Evolutionary conservation across 208 protist species (phyloP).

Genomic region (Hexamita inflata): DNA sequence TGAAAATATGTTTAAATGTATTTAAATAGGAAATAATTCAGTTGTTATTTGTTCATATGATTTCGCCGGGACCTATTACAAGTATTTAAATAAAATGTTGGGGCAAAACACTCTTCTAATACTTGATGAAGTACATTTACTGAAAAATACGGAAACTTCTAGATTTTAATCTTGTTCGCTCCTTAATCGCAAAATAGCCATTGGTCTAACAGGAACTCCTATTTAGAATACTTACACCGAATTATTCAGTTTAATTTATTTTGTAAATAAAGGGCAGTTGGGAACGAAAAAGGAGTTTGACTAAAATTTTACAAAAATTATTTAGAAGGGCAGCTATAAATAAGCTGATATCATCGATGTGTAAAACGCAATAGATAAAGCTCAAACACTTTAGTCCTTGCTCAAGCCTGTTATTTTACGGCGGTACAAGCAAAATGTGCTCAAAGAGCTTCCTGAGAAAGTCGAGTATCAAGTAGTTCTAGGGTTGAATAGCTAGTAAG

Average conservation of each 20-base stretch:
- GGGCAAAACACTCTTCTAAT: no score
- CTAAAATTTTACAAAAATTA: neutral
- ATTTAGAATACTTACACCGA: constrained; percentile 25
- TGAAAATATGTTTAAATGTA: neutral
- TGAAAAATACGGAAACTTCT: constrained; percentile 25
- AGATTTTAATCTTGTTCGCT: neutral
- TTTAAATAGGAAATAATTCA: neutral
- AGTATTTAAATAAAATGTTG: no score
- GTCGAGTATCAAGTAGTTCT: constrained; percentile 39
- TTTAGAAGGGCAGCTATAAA: neutral
- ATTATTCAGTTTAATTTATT: constrained; percentile 10
- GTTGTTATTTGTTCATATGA: neutral
- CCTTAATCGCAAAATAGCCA: neutral
- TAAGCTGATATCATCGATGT: neutral
- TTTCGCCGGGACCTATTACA: no score
- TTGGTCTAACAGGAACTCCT: constrained; percentile 20
- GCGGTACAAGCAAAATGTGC: constrained; percentile 44
- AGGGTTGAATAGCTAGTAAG: constrained; percentile 35
- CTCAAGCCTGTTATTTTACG: constrained; percentile 42
- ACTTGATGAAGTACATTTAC: constrained; percentile 23
- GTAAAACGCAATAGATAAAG: neutral
- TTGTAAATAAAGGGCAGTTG: constrained; percentile 26
- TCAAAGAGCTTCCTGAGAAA: constrained; percentile 38
- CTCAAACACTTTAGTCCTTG: constrained; percentile 30
- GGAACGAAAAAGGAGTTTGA: constrained; percentile 13